Percentiles rank a stretch among this genome's conserved stretches.
phyloP scores from a whole-genome alignment of 257 asterid genomes.

The Solanum rostratum region DNA sequence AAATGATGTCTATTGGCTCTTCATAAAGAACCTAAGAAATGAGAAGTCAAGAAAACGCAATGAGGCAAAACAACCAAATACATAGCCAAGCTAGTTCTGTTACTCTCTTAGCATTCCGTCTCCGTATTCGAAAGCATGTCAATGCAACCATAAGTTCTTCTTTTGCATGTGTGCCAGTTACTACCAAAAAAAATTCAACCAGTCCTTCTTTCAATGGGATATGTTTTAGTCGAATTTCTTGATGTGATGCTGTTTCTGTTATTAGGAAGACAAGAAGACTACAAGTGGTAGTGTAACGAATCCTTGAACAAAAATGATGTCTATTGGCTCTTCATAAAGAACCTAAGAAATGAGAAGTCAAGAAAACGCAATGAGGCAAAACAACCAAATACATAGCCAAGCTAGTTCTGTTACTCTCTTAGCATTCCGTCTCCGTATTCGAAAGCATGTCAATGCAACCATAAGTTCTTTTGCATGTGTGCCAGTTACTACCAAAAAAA shows the following conservation, averaged over 20 bases:
- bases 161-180: not conserved
- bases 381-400: not conserved
- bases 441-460: not conserved
- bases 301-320: not conserved
- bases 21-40: not conserved
- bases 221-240: not conserved
- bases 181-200: not conserved
- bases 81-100: not conserved
- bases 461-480: not conserved
- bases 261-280: not conserved
- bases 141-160: not conserved
- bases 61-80: not conserved
- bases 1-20: not conserved
- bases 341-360: not conserved
- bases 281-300: not conserved
- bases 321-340: not conserved
- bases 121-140: not conserved
- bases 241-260: not conserved
- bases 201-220: not conserved
- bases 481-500: not conserved
- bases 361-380: not conserved
- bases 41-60: not conserved
- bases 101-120: not conserved
- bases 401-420: not conserved
- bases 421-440: not conserved